phyloP scores from a whole-genome alignment of 2,329 filamentous ascomycete species.

The Sclerotinia borealis region DNA sequence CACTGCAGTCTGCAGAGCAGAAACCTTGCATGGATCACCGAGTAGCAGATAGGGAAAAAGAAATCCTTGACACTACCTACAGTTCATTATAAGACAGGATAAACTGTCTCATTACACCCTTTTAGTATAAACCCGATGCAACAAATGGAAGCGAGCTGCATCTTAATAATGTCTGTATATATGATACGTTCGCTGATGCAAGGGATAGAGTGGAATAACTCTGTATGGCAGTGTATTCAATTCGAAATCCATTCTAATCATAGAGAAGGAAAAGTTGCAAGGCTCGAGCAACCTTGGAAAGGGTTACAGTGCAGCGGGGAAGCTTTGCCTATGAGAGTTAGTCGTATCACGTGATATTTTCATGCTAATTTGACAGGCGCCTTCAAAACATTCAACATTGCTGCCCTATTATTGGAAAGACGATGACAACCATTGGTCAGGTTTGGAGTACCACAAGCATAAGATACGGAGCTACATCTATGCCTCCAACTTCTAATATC shows the following conservation, averaged over 20 bases:
- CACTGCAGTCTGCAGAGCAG: not conserved
- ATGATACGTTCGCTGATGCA: not conserved
- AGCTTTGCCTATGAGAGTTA: not conserved
- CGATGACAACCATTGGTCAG: not conserved
- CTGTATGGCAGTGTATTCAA: too few relatives aligned
- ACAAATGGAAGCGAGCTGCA: not conserved
- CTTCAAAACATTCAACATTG: not conserved
- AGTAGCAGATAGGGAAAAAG: constrained; percentile 1
- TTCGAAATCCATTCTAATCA: not conserved
- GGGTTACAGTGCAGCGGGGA: not conserved
- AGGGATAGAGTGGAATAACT: too few relatives aligned
- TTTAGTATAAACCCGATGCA: not conserved
- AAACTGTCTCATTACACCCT: constrained; percentile 1
- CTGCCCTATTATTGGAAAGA: not conserved
- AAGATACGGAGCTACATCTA: not conserved
- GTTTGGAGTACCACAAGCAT: too few relatives aligned
- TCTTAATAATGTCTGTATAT: not conserved
- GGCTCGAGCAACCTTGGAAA: not conserved
- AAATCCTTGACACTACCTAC: not conserved
- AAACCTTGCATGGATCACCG: constrained; percentile 1
- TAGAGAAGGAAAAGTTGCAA: not conserved
- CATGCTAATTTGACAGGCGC: not conserved
- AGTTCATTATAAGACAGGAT: not conserved
- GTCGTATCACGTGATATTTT: not conserved
- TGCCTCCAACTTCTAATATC: not conserved